Evolutionary conservation across 169 alveolate species (phyloP), one percentile per base, ranked within the genome.

Genomic region (Plasmodium yoelii): DNA sequence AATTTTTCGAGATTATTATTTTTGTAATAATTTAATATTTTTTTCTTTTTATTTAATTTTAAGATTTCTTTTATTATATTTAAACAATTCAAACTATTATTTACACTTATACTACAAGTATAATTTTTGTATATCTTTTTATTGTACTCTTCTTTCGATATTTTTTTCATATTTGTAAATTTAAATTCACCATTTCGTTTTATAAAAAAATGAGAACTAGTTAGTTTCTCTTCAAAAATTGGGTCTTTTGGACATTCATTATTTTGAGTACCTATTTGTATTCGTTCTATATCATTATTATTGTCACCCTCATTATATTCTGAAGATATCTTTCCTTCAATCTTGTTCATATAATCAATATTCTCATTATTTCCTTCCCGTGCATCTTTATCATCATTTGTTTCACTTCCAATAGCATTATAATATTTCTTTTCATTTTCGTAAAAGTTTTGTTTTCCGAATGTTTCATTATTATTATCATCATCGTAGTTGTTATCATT

Each of bases 81-180:
- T 22, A 70, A 47, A 18, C 91, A 86, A 55, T 86, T 86, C 15
- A 86, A 24, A 10, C 87, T 86, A 19, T 86, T 86, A 70, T 86
- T 86, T 34, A 86, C 91, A 49, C 91, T 86, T 70, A 86, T 86
- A 55, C 46, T 86, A 56, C 56, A 71, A 10, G 60, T 70, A 19
- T 71, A 86, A 44, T 86, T 86, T 12, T 86, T 59, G 60, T 86
- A 71, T 56, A 86, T 86, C n/a, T 70, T 86, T 70, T 59, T 49
- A 24, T 49, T 68, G 46, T 42, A 86, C 34, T 86, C 91, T 28
- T 53, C 24, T 57, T 18, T 51, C 4, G 87, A 86, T 15, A 68
- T 39, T 7, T 59, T 68, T 51, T 69, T 71, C 26, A 82, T 71
- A 39, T 56, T 60, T 13, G 55, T 65, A 82, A 22, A 53, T 26